phyloP scores from a whole-genome alignment of 805 yeast species.

The Isabelozyma rhagii region DNA sequence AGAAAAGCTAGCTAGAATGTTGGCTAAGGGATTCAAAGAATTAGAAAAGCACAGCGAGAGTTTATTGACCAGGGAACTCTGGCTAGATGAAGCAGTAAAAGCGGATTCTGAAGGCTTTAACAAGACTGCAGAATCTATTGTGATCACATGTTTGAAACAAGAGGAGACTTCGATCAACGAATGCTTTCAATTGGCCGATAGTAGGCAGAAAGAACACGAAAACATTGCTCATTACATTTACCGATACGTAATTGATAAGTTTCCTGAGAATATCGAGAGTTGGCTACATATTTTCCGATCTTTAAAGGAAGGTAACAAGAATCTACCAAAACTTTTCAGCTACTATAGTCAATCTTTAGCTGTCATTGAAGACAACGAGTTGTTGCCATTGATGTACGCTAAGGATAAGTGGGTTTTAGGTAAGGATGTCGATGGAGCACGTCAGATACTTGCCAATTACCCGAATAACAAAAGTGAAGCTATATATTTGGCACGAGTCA shows the following conservation, averaged over 20 bases:
- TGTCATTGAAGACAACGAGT: conserved; percentile 46
- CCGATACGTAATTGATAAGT: conserved; percentile 41
- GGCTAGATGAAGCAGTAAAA: conserved; percentile 55
- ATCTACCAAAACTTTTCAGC: conserved; percentile 11
- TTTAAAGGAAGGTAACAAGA: conserved; percentile 20
- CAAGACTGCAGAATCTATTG: conserved; percentile 53
- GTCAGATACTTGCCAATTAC: conserved; percentile 51
- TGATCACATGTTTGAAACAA: conserved; percentile 35
- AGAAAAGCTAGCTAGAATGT: conserved; percentile 45
- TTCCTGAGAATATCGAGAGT: conserved; percentile 43
- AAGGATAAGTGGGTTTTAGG: conserved; percentile 59
- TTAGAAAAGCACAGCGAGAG: conserved; percentile 23
- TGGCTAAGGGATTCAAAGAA: conserved; percentile 48
- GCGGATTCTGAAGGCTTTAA: conserved; percentile 48
- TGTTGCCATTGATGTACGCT: conserved; percentile 66
- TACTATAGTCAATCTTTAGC: conserved; percentile 54
- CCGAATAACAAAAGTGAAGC: conserved; percentile 46
- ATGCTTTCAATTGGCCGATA: conserved; percentile 23
- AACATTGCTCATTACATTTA: conserved; percentile 48
- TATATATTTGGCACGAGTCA: conserved; percentile 70
- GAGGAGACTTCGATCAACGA: conserved; percentile 17
- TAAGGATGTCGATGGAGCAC: conserved; percentile 49
- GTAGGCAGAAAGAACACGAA: conserved; percentile 16
- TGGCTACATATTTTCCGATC: conserved; percentile 50
- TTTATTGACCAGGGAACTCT: conserved; percentile 34